Base-by-base conservation (phyloP, 352 stramenopile genomes). In the Phytopythium chamaehyphon region DNA sequence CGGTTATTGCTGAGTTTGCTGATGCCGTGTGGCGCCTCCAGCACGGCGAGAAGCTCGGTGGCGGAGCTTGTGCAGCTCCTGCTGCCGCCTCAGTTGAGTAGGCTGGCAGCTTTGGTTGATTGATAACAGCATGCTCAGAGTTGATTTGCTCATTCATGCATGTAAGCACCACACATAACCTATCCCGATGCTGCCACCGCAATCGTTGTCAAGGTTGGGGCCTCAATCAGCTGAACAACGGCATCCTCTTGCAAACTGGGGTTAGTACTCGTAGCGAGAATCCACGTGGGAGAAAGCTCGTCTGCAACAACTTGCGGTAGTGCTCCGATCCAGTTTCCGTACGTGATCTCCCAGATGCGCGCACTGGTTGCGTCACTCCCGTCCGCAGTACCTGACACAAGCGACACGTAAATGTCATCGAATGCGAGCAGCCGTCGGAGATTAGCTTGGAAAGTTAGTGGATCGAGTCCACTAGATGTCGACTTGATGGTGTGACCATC, bases 1-100 rank as follows among this genome's bases (percentile, higher is more conserved):
- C 68, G 6, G 71, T 65, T 37, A 69, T 85, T 24, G 59, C 64
- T 16, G 71, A 88, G 52, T 88, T 78, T 40, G 73, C 73, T 1
- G 68, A 87, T 47, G 73, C 73, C 39, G 59, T 84, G 28, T 64
- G 64, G 15, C 22, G 60, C 35, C 59, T 12, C 42, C 61, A 71
- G 51, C 24, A 57, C 26, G 56, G 58, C 9, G 26, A 23, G n/a
- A 52, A 59, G 9, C 21, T 23, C 14, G 40, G 22, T 15, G 9
- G 19, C n/a, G 22, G 40, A 47, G 40, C 12, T 10, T 10, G 18
- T 1, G 40, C n/a, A n/a, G n/a, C 23, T 12, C 16, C 23, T n/a
- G 16, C 36, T 22, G 23, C 26, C 14, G 42, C 15, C 3, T 10
- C 42, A 18, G 22, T 19, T 26, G 19, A 47, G 6, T 35, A 31